These are phyloP conservation scores for Pyricularia sp. DNA, from an alignment of 2,329 filamentous ascomycete species.

Conservation along the genomic window DNA sequence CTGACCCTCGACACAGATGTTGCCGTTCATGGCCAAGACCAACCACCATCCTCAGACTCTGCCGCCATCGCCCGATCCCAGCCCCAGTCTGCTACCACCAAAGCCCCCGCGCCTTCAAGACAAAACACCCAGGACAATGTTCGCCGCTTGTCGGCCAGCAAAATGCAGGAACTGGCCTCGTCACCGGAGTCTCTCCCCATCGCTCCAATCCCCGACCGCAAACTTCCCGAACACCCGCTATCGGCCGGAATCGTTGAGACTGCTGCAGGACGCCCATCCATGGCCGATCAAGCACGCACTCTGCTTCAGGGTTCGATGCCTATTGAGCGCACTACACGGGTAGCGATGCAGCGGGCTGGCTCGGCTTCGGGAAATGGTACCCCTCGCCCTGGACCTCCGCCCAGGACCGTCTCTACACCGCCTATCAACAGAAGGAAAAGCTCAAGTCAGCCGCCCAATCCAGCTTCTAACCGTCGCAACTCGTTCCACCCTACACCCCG, in stretches of 20 bases:
- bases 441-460: constrained; percentile 17
- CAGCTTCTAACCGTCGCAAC: constrained; percentile 32
- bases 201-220: constrained; percentile 29
- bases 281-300: constrained; percentile 22
- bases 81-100: constrained; percentile 1
- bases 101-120: background rate
- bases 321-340: constrained; percentile 13
- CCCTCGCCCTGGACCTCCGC: constrained; percentile 9
- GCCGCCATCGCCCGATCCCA: background rate
- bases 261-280: constrained; percentile 17
- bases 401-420: constrained; percentile 42
- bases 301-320: constrained; percentile 16
- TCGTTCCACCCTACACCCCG: constrained; percentile 36
- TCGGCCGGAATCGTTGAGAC: constrained; percentile 27
- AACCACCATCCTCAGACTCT: no score
- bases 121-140: constrained; percentile 30
- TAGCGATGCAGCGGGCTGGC: constrained; percentile 10
- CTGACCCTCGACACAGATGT: background rate
- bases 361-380: background rate
- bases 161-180: constrained; percentile 48
- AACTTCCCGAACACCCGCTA: constrained; percentile 23
- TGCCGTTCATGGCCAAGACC: background rate
- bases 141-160: constrained; percentile 45
- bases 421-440: constrained; percentile 32
- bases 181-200: constrained; percentile 50